Evolutionary conservation across 495 filamentous ascomycete genomes (phyloP).

Genomic region (Copromyces sp.): DNA sequence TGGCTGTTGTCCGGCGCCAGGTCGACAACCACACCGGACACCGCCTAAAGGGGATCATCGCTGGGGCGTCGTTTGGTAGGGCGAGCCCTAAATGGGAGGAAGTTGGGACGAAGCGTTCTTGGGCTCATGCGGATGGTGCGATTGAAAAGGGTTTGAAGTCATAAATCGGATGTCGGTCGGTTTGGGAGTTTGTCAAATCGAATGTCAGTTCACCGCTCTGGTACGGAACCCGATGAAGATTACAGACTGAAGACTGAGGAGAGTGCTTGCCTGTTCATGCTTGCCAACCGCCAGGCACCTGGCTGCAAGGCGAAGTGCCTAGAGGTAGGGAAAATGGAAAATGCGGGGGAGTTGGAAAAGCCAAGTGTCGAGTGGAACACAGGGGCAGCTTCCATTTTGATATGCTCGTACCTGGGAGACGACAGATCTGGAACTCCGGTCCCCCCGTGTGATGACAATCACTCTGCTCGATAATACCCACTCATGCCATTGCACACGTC

Average conservation of each 20-base stretch:
- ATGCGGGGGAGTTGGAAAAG: not conserved
- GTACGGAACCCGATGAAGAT: not conserved
- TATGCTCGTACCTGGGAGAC: not conserved
- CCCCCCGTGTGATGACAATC: too few species aligned
- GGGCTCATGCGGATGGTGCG: not conserved
- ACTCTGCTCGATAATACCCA: not conserved
- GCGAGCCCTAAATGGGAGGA: not conserved
- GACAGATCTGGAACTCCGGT: not conserved
- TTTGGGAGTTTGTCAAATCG: not conserved
- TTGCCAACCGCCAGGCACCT: not conserved
- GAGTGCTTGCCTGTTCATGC: not conserved
- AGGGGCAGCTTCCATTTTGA: not conserved
- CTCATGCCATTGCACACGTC: not conserved
- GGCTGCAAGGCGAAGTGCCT: not conserved
- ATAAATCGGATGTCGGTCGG: not conserved
- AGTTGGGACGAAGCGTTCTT: not conserved
- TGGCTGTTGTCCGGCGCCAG: not conserved
- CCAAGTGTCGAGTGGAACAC: not conserved
- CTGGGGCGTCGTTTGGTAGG: not conserved
- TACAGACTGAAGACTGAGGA: not conserved
- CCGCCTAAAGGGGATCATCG: not conserved
- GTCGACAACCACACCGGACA: not conserved
- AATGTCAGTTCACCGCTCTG: not conserved
- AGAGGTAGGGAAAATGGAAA: not conserved
- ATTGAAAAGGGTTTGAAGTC: not conserved